phyloP scores from a whole-genome alignment of 2,329 filamentous ascomycete species.

The Parasarocladium wereldwijsianum region DNA sequence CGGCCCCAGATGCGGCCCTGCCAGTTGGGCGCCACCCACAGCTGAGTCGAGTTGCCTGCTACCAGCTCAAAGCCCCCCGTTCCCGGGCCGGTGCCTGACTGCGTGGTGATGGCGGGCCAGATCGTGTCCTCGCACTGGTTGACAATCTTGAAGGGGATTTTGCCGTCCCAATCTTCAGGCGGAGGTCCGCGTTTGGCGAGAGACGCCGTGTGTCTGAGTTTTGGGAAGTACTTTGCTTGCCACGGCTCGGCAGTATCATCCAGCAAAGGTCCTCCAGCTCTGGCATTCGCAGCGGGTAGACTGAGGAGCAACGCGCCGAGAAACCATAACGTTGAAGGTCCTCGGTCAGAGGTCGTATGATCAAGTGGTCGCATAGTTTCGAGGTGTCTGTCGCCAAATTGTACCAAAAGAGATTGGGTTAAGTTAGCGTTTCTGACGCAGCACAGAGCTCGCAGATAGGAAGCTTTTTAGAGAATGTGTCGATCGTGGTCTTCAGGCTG shows the following conservation, averaged over 20 bases:
- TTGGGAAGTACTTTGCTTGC: conserved; percentile 13
- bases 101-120: conserved; percentile 64
- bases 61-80: conserved; percentile 54
- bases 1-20: conserved; percentile 71
- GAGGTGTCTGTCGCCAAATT: too few species aligned
- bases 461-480: too few species aligned
- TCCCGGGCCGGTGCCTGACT: conserved; percentile 53
- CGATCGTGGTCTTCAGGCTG: too few species aligned
- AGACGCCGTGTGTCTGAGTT: not conserved
- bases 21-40: conserved; percentile 61
- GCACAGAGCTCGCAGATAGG: too few species aligned
- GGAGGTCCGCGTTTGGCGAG: conserved; percentile 13
- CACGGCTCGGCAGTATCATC: conserved; percentile 4
- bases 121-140: conserved; percentile 60
- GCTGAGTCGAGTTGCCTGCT: conserved; percentile 38
- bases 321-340: not conserved
- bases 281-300: too few species aligned
- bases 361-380: not conserved
- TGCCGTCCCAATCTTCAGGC: conserved; percentile 19
- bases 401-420: too few species aligned
- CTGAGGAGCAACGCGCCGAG: not conserved
- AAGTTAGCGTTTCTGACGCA: too few species aligned
- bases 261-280: too few species aligned
- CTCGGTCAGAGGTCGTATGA: not conserved
- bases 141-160: conserved; percentile 48